Conservation (phyloP, 176 grass and related monocot species). For the Bromus sterilis region DNA sequence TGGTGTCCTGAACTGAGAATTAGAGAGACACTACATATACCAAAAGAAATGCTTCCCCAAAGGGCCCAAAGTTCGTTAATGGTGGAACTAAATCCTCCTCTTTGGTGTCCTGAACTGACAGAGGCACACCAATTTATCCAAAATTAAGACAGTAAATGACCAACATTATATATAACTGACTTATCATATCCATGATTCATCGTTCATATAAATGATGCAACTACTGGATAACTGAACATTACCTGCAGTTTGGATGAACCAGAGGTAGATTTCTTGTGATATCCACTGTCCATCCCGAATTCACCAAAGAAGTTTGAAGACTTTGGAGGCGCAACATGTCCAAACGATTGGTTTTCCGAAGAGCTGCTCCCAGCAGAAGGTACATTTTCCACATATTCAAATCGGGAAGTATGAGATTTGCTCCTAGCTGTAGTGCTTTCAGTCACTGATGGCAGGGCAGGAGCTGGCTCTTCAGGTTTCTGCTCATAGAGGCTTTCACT, state of each 20-base stretch:
- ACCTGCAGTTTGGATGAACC: conserved; percentile 79
- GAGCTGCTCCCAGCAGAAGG: conserved; percentile 33
- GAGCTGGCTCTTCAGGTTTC: conserved; percentile 83
- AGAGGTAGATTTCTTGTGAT: conserved; percentile 59
- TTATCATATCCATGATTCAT: neutral
- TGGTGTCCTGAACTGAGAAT: neutral
- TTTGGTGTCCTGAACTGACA: neutral
- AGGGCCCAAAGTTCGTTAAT: neutral
- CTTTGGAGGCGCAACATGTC: conserved; percentile 86
- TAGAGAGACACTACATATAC: neutral
- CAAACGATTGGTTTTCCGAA: conserved; percentile 37
- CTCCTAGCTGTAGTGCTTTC: conserved; percentile 29
- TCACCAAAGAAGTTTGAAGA: conserved; percentile 90
- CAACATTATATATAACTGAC: neutral
- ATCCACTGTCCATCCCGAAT: conserved; percentile 82
- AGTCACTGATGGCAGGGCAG: conserved; percentile 30
- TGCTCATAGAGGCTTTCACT: conserved; percentile 95
- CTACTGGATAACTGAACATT: neutral
- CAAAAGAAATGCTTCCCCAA: neutral
- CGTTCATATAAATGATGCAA: neutral
- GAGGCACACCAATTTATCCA: neutral
- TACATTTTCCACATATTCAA: conserved; percentile 76
- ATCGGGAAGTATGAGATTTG: conserved; percentile 63
- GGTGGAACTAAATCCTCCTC: neutral
- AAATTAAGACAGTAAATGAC: neutral